Evolutionary conservation across 2,329 filamentous ascomycete species (phyloP), one percentile per base, ranked within the genome.

Genomic region (Aspergillus sp.): DNA sequence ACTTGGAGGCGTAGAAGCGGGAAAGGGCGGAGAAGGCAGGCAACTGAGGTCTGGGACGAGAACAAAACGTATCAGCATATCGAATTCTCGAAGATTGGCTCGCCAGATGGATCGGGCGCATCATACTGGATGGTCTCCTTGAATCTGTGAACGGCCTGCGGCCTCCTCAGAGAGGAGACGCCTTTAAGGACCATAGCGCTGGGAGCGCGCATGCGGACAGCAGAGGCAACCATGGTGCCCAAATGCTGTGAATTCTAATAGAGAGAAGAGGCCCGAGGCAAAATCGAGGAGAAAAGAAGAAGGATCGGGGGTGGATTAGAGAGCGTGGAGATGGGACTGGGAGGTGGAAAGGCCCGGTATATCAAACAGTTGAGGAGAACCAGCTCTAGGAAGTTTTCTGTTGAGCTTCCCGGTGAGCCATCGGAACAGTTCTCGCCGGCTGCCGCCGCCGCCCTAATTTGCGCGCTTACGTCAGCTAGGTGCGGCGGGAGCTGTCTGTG

Each of bases 1-100:
- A 84, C 77, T 86, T 86, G 53, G 83, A 85, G 70, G 84, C 84
- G 81, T 87, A 87, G 75, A 81, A 86, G 72, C 84, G 77, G 61
- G 82, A 79, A 62, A 87, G 77, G 56, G 83, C 82, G 50, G 82
- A 79, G 59, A 84, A 72, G 41, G 79, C 77, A 49, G 82, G 81
- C 65, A 74, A 67, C 64, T 73, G 71, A 50, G 67, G 63, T 63
- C 73, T 75, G 22, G n/a, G 51, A 49, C 51, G 35, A 14, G 19
- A 33, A 38, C 48, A 49, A 13, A 49, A 47, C 22, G 35, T 20
- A 60, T 70, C 51, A 69, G 65, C 47, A 56, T 59, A 22, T 6
- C 19, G 9, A 42, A 22, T 32, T 22, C 7, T 20, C 9, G 26
- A 11, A 30, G 26, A 30, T n/a, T 24, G 43, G 13, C 30, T 13